phyloP scores from a whole-genome alignment of 352 stramenopile species.

The Phytophthora aleatoria region DNA sequence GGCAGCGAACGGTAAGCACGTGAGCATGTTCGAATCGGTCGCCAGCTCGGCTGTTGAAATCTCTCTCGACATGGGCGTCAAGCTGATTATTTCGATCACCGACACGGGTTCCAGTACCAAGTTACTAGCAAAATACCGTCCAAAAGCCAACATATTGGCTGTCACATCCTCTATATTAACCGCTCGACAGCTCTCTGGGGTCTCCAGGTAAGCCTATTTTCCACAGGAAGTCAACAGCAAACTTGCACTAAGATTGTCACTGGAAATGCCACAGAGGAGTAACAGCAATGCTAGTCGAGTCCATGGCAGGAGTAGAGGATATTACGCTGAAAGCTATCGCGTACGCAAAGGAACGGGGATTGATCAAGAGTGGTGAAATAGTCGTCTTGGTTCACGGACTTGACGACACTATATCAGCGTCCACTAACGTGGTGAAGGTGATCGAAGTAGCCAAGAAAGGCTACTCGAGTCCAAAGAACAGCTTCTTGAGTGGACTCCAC shows the following conservation, averaged over 20 bases:
- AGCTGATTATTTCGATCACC: constrained; percentile 97
- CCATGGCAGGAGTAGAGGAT: constrained; percentile 85
- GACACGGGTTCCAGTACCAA: constrained; percentile 94
- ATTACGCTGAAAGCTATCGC: constrained; percentile 88
- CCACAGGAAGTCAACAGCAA: not conserved
- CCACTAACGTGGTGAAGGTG: constrained; percentile 92
- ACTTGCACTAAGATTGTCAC: constrained; percentile 1
- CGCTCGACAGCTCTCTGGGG: constrained; percentile 72
- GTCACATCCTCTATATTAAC: constrained; percentile 82
- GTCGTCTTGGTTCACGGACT: constrained; percentile 91
- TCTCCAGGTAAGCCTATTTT: constrained; percentile 64
- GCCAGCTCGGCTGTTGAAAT: constrained; percentile 97
- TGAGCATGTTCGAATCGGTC: constrained; percentile 93
- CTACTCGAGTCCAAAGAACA: constrained; percentile 68
- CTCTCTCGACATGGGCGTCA: constrained; percentile 95
- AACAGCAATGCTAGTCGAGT: constrained; percentile 64
- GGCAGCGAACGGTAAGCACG: constrained; percentile 47
- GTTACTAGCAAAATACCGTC: constrained; percentile 97
- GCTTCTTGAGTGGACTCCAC: constrained; percentile 65
- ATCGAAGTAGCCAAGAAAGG: constrained; percentile 74
- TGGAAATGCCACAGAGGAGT: constrained; percentile 57
- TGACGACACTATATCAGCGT: constrained; percentile 77
- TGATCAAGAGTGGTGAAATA: constrained; percentile 85
- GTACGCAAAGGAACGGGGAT: constrained; percentile 77
- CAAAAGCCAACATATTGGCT: constrained; percentile 86